Percentiles rank a stretch among this genome's conserved stretches.
Conservation (phyloP, 2,329 filamentous ascomycete genomes). For the Trichoderma breve region DNA sequence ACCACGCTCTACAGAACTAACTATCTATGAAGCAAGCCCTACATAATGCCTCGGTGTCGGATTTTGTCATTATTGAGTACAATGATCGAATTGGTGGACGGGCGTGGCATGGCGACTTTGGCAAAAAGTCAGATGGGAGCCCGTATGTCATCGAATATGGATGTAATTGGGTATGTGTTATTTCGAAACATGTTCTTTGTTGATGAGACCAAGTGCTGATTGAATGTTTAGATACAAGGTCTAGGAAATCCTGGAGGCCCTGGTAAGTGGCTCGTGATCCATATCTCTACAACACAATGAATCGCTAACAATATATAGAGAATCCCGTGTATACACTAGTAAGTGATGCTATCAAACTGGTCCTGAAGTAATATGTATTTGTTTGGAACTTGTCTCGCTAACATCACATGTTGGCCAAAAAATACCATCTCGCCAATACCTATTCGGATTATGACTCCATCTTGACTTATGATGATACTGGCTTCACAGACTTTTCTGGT, state of each 20-base stretch:
- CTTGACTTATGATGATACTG: slow-evolving; percentile 58
- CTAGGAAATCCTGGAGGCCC: slow-evolving; percentile 27
- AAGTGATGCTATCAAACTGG: neutral
- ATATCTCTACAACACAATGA: neutral
- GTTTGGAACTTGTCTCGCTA: neutral
- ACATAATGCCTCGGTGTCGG: slow-evolving; percentile 56
- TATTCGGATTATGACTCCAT: slow-evolving; percentile 60
- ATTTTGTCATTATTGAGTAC: slow-evolving; percentile 66
- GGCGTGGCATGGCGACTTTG: slow-evolving; percentile 57
- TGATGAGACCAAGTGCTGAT: slow-evolving; percentile 23
- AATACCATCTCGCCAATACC: slow-evolving; percentile 54
- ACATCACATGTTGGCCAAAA: slow-evolving; percentile 43
- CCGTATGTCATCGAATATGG: slow-evolving; percentile 62
- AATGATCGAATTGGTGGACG: slow-evolving; percentile 62
- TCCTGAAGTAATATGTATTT: too few species aligned
- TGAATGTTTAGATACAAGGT: slow-evolving; percentile 24
- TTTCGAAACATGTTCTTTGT: slow-evolving; percentile 22
- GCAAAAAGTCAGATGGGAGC: slow-evolving; percentile 46
- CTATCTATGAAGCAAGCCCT: slow-evolving; percentile 48
- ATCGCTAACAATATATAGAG: slow-evolving; percentile 31
- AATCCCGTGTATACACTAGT: slow-evolving; percentile 62
- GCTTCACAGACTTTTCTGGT: slow-evolving; percentile 48
- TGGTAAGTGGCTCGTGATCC: slow-evolving; percentile 21
- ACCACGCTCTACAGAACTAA: neutral
- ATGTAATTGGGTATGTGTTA: slow-evolving; percentile 57